Evolutionary conservation across 441 rosid genomes (phyloP), one percentile per base, ranked within the genome.

Genomic region (Lepidium campestre): DNA sequence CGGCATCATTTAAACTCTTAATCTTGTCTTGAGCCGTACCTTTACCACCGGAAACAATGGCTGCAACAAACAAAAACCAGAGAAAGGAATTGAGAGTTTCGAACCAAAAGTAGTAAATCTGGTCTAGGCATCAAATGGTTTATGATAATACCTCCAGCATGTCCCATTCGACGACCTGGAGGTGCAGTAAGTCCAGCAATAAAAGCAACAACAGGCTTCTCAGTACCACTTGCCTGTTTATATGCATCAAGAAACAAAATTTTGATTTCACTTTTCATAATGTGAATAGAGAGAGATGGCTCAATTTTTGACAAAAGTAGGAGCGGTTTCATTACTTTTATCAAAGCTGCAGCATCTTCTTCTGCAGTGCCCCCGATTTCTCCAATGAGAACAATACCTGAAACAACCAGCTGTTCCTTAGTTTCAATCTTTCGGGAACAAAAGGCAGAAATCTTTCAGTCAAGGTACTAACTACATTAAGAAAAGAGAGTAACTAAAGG

Each of bases 91-190:
- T 68, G 25, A 48, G 22, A 40, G 57, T 57, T 49, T 27, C 3
- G 1, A 35, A 36, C 57, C 36, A 14, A 48, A 23, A 11, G 37
- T 34, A 27, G 15, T 50, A 15, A 48, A 14, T 44, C 10, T 9
- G 18, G 46, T 23, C 11, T 3, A 15, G 7, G 29, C 4, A 1
- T 3, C 49, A 63, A 14, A 13, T 19, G 34, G 47, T 14, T 25
- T 23, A 67, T 32, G 45, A 13, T 32, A 25, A 42, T 86, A 94
- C 99, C 99, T 87, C 99, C 99, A 17, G 99, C 99, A 75, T 94
- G 99, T 42, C 99, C 99, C 99, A 94, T 94, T 13, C 99, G 92
- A 40, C 99, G 97, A 35, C 97, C 97, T 2, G 97, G 99, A 46
- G 97, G 97, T 65, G 99, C 99, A 48, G 99, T 91, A 10, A 91